Base-by-base conservation (phyloP, 2,329 filamentous ascomycete genomes). In the Paecilomyces niveus region DNA sequence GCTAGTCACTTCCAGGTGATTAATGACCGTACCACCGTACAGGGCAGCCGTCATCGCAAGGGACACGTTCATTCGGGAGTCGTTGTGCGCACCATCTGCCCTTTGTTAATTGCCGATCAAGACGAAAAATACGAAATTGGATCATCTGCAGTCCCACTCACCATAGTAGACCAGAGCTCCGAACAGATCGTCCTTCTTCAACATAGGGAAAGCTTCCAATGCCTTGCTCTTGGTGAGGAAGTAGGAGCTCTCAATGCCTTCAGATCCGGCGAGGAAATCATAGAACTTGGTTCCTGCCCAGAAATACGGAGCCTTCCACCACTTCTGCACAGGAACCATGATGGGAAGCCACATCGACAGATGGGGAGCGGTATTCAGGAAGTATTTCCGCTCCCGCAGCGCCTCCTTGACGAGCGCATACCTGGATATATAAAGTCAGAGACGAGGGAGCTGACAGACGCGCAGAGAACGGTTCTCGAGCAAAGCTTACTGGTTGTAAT, bases 31-130 rank as follows among this genome's bases (percentile, higher is more conserved):
- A 57, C 86, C 85, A 32, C 90, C 90, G 70, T 94, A 95, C 51
- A 95, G 78, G n/a, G 90, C 89, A 58, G 90, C 90, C 18, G 91
- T 95, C 85, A 93, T 90, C 21, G 89, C 90, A 58, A 95, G 81
- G 8, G 89, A 92, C 29, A 94, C 88, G 70, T 95, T 95, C 90
- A 96, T 95, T 54, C 91, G 85, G 21, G 90, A 94, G 74, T 96
- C 91, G 70, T 96, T 96, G 76, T 96, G 91, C 31, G 89, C 90
- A 66, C 91, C 91, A 76, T 96, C 90, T 83, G 58, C 24, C 29
- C 7, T 33, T 4, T 31, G 57, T 70, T 60, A 68, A 63, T 51
- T 50, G 32, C 22, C 32, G 39, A 52, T 21, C 11, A 51, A 54
- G 15, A 9, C 26, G 21, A 52, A 35, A 3, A 1, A 13, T 53